Conservation (phyloP, 495 filamentous ascomycete genomes). For the Durotheca rogersii region DNA sequence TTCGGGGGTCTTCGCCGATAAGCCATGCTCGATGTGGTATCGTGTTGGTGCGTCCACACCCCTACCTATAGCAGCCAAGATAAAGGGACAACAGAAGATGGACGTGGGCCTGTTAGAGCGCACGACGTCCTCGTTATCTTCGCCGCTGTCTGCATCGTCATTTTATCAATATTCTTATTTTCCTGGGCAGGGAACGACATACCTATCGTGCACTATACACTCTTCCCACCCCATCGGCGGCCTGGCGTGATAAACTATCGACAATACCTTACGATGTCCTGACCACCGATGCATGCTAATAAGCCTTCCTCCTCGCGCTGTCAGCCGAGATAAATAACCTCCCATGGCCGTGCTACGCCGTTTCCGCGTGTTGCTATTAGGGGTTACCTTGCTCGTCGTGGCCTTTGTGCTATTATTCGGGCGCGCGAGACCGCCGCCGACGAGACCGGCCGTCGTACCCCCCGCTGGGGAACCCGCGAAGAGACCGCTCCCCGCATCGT, state of each 20-base stretch:
- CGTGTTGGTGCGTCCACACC: slow-evolving; percentile 5
- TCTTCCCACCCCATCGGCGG: slow-evolving; percentile 6
- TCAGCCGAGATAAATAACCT: slow-evolving; percentile 18
- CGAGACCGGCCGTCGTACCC: neutral
- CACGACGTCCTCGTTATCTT: neutral
- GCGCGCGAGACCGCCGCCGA: slow-evolving; percentile 4
- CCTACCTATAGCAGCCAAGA: slow-evolving; percentile 3
- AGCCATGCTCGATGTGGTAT: slow-evolving; percentile 2
- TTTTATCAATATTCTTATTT: slow-evolving; percentile 3
- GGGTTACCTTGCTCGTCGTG: slow-evolving; percentile 11
- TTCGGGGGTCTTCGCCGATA: no score
- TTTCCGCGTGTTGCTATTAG: slow-evolving; percentile 22
- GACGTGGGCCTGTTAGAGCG: slow-evolving; percentile 13
- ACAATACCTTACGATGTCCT: neutral
- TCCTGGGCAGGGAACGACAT: slow-evolving; percentile 11
- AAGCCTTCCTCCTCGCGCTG: slow-evolving; percentile 14
- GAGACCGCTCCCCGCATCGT: neutral
- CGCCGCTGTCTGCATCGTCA: slow-evolving; percentile 5
- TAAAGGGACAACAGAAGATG: slow-evolving; percentile 1
- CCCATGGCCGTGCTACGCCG: slow-evolving; percentile 24
- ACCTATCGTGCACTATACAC: no score
- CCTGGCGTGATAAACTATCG: neutral
- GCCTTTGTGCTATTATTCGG: slow-evolving; percentile 13
- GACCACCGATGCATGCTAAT: slow-evolving; percentile 17
- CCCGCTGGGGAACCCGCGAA: neutral